Percentiles rank a stretch among this genome's conserved stretches.
These are phyloP conservation scores for Oryza rufipogon DNA, from an alignment of 176 grass and related monocot species.

Conservation along the genomic window DNA sequence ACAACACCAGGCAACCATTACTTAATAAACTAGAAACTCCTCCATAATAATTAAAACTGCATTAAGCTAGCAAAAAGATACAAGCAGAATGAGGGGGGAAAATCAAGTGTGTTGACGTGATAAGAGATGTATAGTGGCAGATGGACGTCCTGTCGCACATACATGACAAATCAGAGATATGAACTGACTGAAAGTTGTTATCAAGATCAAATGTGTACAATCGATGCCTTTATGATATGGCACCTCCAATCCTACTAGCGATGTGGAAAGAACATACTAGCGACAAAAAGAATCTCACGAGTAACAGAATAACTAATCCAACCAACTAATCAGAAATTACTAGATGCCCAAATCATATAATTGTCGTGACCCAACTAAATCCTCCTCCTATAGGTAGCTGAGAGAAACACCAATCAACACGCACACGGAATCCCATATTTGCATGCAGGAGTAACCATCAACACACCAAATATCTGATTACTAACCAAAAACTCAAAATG, in stretches of 20 bases:
- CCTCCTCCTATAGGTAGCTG: neutral
- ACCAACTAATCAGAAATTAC: neutral
- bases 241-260: neutral
- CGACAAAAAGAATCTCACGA: neutral
- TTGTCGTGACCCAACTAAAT: conserved; percentile 6
- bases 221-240: conserved; percentile 12
- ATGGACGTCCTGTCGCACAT: neutral
- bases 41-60: conserved; percentile 12
- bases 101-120: neutral
- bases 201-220: neutral
- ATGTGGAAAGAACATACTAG: neutral
- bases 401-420: conserved; percentile 20
- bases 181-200: conserved; percentile 19
- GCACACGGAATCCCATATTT: neutral
- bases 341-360: conserved; percentile 6
- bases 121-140: conserved; percentile 12
- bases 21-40: neutral
- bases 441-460: conserved; percentile 2
- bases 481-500: neutral
- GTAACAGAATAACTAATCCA: neutral
- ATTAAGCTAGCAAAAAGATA: conserved; percentile 15
- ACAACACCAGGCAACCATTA: neutral
- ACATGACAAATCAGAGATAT: conserved; percentile 27
- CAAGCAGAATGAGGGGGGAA: neutral
- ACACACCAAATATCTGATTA: neutral